phyloP scores from a whole-genome alignment of 2,329 filamentous ascomycete species.

The Apiospora kogelbergensis region DNA sequence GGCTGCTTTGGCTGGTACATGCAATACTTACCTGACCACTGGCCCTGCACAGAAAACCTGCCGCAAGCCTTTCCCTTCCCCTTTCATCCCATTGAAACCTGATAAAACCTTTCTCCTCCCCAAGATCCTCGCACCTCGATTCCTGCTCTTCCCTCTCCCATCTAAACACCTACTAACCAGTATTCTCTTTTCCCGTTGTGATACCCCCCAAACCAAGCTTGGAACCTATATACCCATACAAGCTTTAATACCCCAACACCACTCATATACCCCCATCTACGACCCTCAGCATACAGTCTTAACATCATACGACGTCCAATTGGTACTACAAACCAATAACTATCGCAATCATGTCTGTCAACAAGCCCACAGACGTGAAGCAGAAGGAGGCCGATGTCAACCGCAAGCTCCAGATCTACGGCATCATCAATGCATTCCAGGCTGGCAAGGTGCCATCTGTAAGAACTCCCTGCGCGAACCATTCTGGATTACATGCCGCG shows the following conservation, averaged over 20 bases:
- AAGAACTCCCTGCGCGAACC: slow-evolving; percentile 35
- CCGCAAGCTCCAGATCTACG: slow-evolving; percentile 91
- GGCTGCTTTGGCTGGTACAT: neutral
- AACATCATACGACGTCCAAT: neutral
- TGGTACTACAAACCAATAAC: neutral
- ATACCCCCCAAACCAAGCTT: slow-evolving; percentile 5
- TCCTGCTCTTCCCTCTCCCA: neutral
- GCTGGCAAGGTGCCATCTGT: slow-evolving; percentile 89
- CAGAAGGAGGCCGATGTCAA: slow-evolving; percentile 85
- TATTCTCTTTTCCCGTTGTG: slow-evolving; percentile 11
- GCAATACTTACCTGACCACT: neutral
- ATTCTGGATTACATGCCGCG: neutral
- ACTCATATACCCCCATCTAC: neutral
- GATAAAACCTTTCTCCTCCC: slow-evolving; percentile 8
- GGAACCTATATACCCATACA: neutral
- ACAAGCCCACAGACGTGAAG: slow-evolving; percentile 71
- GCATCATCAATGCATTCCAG: slow-evolving; percentile 82
- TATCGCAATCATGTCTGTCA: slow-evolving; percentile 49
- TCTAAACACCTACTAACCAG: neutral
- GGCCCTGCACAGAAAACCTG: neutral
- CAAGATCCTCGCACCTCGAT: neutral
- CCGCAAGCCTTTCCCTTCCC: slow-evolving; percentile 3
- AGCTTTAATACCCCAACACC: neutral
- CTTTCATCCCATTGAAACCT: neutral
- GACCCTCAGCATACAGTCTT: neutral